Base-by-base conservation (phyloP, 169 alveolate species). In the Perkinsus chesapeaki region DNA sequence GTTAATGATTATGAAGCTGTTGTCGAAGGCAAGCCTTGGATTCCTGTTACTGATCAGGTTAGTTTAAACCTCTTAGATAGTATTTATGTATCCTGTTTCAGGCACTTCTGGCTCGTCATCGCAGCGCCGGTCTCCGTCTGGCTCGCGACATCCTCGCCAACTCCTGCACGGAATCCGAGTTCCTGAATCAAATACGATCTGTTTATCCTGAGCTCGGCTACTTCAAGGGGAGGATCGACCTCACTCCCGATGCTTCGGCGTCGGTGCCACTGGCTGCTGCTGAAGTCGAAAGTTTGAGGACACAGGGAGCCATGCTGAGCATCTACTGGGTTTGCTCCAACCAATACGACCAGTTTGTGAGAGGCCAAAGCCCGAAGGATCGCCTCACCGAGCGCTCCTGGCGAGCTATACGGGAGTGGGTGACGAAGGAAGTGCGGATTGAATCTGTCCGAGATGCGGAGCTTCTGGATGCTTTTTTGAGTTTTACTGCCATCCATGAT, bases 401-500 rank as follows among this genome's bases (percentile, higher is more conserved):
- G 82, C 82, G 27, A 60, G 82, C 82, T 60, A 60, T 60, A 20
- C 82, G 82, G 82, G 37, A 60, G 31, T 60, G 82, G 82, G 31
- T 60, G 12, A 60, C 82, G 37, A 23, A 60, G 36, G 82, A 20
- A 34, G 82, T 60, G 82, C 12, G 27, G 82, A 16, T 60, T 34
- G 31, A 60, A 34, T 12, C 82, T 16, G 82, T 60, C 7, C 82
- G 82, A 7, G 82, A 60, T 23, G 82, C 82, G 23, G 82, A 60
- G 82, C 82, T 60, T 34, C 23, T 91, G 39, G 93, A 91, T 39
- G 93, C 93, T 27, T 36, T 91, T n/a, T n/a, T 91, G 47, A 36
- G 36, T n/a, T 91, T 39, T 39, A 27, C 60, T 20, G 93, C 93
- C 27, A 91, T 91, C 73, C 93, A 91, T 73, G 93, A 91, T 12